These are phyloP conservation scores for Xylariaceae sp. DNA, from an alignment of 2,329 filamentous ascomycete genomes.

Conservation along the genomic window DNA sequence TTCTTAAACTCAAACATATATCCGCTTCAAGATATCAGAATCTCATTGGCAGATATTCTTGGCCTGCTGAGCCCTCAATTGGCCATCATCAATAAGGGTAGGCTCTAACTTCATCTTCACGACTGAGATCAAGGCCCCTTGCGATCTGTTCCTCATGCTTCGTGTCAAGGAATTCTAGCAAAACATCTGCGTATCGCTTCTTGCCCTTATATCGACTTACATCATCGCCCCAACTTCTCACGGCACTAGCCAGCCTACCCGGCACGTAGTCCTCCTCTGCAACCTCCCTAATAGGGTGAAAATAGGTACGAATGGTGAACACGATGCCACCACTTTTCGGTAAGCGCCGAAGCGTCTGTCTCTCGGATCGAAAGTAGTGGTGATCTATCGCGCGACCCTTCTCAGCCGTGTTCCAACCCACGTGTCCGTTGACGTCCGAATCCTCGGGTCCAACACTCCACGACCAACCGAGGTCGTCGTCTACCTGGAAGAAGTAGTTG, in stretches of 20 bases:
- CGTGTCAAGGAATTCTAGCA: constrained; percentile 77
- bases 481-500: constrained; percentile 90
- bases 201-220: constrained; percentile 80
- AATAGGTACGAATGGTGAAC: constrained; percentile 84
- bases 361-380: constrained; percentile 79
- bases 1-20: too few relatives aligned
- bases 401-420: constrained; percentile 78
- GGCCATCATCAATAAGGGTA: constrained; percentile 36
- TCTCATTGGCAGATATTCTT: background rate
- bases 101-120: constrained; percentile 40
- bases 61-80: background rate
- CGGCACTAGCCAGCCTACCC: constrained; percentile 75
- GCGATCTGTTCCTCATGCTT: constrained; percentile 77
- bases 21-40: too few relatives aligned
- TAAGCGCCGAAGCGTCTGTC: constrained; percentile 72
- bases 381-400: constrained; percentile 75
- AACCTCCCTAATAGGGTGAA: constrained; percentile 73
- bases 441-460: constrained; percentile 79
- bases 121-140: constrained; percentile 64
- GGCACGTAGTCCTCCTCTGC: constrained; percentile 77
- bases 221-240: constrained; percentile 82
- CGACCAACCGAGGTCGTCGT: constrained; percentile 79
- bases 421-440: constrained; percentile 47
- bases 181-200: constrained; percentile 73
- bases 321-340: constrained; percentile 65